These are phyloP conservation scores for Eurotiales sp. DNA, from an alignment of 2,329 filamentous ascomycete genomes.

Conservation along the genomic window DNA sequence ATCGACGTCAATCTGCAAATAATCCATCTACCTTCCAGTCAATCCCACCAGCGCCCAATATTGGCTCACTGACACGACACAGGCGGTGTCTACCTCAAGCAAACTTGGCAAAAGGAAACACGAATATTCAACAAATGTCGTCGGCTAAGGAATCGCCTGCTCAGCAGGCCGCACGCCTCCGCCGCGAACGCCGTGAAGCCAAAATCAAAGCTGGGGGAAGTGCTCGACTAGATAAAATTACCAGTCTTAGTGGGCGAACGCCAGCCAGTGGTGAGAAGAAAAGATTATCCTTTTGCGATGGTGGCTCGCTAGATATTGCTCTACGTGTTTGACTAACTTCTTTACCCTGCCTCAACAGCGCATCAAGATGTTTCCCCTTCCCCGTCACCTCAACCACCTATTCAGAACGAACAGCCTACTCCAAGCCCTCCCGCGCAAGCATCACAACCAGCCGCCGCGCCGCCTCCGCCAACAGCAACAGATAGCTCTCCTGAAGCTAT, in stretches of 20 bases:
- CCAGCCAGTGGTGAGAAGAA: conserved; percentile 34
- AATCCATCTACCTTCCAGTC: background rate
- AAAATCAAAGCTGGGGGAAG: conserved; percentile 59
- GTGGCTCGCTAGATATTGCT: background rate
- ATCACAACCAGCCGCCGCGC: background rate
- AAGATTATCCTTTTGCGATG: conserved; percentile 8
- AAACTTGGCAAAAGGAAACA: too few relatives aligned
- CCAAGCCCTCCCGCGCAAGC: conserved; percentile 21
- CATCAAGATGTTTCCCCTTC: conserved; percentile 6
- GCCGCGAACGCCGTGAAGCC: conserved; percentile 60
- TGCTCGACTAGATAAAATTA: conserved; percentile 60
- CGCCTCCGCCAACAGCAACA: conserved; percentile 21
- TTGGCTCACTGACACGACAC: too few relatives aligned
- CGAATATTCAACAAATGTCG: conserved; percentile 25
- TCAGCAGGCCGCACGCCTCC: conserved; percentile 54
- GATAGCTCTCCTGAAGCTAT: conserved; percentile 31
- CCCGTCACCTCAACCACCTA: conserved; percentile 3
- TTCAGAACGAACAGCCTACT: conserved; percentile 23
- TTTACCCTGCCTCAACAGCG: background rate
- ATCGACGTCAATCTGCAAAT: background rate
- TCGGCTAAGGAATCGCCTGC: conserved; percentile 43
- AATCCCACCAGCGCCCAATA: too few relatives aligned
- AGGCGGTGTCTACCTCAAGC: too few relatives aligned
- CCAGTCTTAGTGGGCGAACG: conserved; percentile 53
- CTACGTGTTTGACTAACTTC: background rate